Evolutionary conservation across 352 stramenopile genomes (phyloP).

Genomic region (Phytophthora foliorum): DNA sequence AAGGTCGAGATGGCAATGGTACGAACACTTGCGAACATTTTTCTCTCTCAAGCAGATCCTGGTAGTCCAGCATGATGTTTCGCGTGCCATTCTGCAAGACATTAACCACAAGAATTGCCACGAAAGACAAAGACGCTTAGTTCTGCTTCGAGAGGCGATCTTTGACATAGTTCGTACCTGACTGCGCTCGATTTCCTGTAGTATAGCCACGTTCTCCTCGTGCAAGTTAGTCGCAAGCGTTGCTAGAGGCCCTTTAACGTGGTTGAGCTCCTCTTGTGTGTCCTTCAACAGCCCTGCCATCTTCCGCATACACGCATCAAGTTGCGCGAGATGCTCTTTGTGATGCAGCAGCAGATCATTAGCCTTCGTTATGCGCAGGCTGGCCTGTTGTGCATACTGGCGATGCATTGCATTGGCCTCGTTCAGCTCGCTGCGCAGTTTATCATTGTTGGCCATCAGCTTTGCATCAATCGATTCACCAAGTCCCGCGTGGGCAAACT

Average conservation of each 20-base stretch:
- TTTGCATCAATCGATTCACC: slow-evolving; percentile 48
- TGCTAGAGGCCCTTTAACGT: slow-evolving; percentile 63
- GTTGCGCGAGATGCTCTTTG: slow-evolving; percentile 44
- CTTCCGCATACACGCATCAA: slow-evolving; percentile 47
- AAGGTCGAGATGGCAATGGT: slow-evolving; percentile 41
- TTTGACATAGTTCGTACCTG: slow-evolving; percentile 41
- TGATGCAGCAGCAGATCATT: slow-evolving; percentile 46
- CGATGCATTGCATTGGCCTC: slow-evolving; percentile 27
- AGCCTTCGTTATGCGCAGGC: slow-evolving; percentile 42
- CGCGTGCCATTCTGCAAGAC: slow-evolving; percentile 59
- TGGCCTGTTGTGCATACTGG: slow-evolving; percentile 37
- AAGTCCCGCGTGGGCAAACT: slow-evolving; percentile 53
- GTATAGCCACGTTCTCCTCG: slow-evolving; percentile 75
- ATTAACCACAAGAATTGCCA: not conserved
- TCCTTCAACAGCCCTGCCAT: slow-evolving; percentile 35
- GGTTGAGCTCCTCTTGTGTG: slow-evolving; percentile 50
- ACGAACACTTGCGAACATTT: slow-evolving; percentile 32
- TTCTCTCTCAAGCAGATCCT: slow-evolving; percentile 60
- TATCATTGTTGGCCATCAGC: slow-evolving; percentile 36
- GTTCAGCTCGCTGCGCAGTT: slow-evolving; percentile 37
- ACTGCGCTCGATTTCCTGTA: slow-evolving; percentile 73
- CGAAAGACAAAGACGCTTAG: not conserved
- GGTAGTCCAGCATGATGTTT: slow-evolving; percentile 77
- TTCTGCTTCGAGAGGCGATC: not conserved
- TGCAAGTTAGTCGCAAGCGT: slow-evolving; percentile 68